A percentile compares a stretch with the other conserved stretches of the same genome.
Evolutionary conservation across 2,329 filamentous ascomycete species (phyloP).

Genomic region (Trichoderma sp.): DNA sequence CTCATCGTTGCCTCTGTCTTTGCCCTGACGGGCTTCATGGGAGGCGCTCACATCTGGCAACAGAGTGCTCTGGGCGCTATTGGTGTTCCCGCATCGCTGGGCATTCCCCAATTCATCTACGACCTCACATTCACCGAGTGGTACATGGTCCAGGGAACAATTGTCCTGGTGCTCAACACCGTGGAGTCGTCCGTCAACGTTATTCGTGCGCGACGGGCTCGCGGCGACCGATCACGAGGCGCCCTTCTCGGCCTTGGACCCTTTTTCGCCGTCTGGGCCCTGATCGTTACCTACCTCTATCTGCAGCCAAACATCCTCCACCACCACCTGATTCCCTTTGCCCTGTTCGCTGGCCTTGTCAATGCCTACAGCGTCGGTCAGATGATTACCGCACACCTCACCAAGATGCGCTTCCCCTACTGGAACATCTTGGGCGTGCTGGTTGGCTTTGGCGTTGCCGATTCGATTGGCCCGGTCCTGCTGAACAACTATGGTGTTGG

Average conservation of each 20-base stretch:
- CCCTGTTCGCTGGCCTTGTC: conserved; percentile 82
- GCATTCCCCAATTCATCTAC: conserved; percentile 73
- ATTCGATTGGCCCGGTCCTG: conserved; percentile 73
- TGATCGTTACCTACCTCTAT: conserved; percentile 77
- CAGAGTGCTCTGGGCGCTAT: conserved; percentile 73
- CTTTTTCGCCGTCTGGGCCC: conserved; percentile 74
- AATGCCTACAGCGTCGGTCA: conserved; percentile 95
- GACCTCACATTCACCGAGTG: conserved; percentile 85
- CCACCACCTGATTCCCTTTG: conserved; percentile 84
- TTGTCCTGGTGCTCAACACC: conserved; percentile 85
- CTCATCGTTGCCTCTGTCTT: conserved; percentile 82
- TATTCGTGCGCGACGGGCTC: conserved; percentile 73
- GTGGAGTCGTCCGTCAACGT: conserved; percentile 79
- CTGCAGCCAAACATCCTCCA: conserved; percentile 83
- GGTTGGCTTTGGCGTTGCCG: conserved; percentile 74
- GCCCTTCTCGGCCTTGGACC: conserved; percentile 83
- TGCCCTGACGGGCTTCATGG: conserved; percentile 77
- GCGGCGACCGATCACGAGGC: conserved; percentile 69
- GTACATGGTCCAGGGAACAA: conserved; percentile 83
- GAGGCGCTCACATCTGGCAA: conserved; percentile 92
- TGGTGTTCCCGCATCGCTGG: conserved; percentile 63
- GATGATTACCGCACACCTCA: conserved; percentile 93
- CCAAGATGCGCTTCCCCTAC: conserved; percentile 85
- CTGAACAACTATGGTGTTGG: conserved; percentile 62
- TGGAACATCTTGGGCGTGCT: conserved; percentile 82